Conservation (phyloP, 331 rosid species). For the Erythrophleum ivorense region DNA sequence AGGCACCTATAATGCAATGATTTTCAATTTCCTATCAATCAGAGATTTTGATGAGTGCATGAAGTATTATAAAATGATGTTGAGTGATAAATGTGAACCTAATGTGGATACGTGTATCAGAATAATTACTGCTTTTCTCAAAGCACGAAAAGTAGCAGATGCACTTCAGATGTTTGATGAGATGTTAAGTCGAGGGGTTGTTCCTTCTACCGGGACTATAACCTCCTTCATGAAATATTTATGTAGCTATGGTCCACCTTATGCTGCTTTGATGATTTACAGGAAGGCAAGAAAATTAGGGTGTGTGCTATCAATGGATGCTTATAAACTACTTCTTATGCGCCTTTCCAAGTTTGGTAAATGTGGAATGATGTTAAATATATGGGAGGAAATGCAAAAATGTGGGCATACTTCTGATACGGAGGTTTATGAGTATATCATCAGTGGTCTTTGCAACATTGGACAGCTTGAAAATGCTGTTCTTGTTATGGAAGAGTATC, state of each 20-base stretch:
- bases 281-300: slow-evolving; percentile 71
- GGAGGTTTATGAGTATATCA: slow-evolving; percentile 78
- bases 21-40: slow-evolving; percentile 61
- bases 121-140: slow-evolving; percentile 63
- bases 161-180: slow-evolving; percentile 84
- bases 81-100: slow-evolving; percentile 62
- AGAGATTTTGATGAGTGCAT: slow-evolving; percentile 59
- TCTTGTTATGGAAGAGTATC: slow-evolving; percentile 90
- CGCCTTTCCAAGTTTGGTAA: slow-evolving; percentile 81
- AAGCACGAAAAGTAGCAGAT: slow-evolving; percentile 71
- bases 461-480: slow-evolving; percentile 92
- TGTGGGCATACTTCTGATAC: slow-evolving; percentile 72
- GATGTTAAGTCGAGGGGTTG: slow-evolving; percentile 62
- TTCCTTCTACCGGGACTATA: slow-evolving; percentile 70
- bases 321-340: slow-evolving; percentile 82
- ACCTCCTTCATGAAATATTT: slow-evolving; percentile 63
- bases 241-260: slow-evolving; percentile 91
- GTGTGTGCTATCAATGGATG: slow-evolving; percentile 63
- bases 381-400: slow-evolving; percentile 89
- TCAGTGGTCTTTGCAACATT: slow-evolving; percentile 73
- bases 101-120: slow-evolving; percentile 59
- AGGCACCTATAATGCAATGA: slow-evolving; percentile 68
- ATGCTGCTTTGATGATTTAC: slow-evolving; percentile 81
- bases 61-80: slow-evolving; percentile 64
- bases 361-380: slow-evolving; percentile 72